Evolutionary conservation across 805 yeast species (phyloP).

Genomic region (Schwanniomyces vanrijiae): DNA sequence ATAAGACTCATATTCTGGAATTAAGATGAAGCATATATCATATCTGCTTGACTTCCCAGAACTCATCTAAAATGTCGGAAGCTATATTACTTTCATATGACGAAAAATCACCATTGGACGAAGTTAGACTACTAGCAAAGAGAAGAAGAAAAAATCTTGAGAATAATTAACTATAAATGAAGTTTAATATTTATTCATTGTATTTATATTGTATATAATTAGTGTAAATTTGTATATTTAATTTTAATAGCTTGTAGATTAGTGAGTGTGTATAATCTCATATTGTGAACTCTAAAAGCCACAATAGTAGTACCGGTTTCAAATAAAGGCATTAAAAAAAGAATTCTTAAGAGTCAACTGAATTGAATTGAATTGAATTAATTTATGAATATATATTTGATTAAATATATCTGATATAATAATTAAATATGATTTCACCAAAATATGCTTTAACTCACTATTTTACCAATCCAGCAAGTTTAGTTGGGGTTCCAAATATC

Average conservation of each 20-base stretch:
- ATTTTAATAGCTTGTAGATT: no score
- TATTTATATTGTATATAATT: not conserved
- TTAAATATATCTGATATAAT: not conserved
- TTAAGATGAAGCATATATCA: no score
- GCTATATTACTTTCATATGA: not conserved
- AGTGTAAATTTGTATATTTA: not conserved
- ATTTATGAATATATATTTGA: not conserved
- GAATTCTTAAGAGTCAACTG: not conserved
- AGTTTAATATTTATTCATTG: not conserved
- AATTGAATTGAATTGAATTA: no score
- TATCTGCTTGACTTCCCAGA: no score
- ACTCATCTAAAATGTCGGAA: not conserved
- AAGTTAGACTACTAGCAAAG: not conserved
- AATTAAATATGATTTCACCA: conserved; percentile 36
- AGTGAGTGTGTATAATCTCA: not conserved
- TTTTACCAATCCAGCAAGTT: conserved; percentile 19
- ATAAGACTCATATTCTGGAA: no score
- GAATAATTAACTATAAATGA: not conserved
- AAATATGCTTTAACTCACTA: conserved; percentile 40
- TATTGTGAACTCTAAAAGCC: not conserved
- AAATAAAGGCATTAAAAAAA: not conserved
- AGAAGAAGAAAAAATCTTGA: not conserved
- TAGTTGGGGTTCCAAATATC: conserved; percentile 33
- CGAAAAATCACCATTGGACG: not conserved
- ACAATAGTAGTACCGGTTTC: not conserved